These are phyloP conservation scores for Eimeria tenella DNA, from an alignment of 169 alveolate genomes.

Conservation along the genomic window DNA sequence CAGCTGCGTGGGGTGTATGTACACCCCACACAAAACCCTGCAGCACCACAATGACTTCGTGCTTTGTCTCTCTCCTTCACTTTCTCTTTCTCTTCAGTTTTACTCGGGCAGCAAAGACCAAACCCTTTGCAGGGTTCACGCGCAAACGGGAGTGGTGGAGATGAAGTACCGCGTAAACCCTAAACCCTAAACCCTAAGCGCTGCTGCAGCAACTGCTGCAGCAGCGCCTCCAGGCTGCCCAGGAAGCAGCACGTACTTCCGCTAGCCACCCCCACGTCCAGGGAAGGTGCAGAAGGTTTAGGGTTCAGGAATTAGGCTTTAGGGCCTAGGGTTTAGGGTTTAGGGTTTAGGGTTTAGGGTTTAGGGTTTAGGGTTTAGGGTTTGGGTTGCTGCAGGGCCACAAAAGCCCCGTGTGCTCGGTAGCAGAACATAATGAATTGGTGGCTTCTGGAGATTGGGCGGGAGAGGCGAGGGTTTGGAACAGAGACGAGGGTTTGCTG, in stretches of 20 bases:
- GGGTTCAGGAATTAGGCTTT: no score
- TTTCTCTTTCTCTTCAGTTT: slow-evolving; percentile 21
- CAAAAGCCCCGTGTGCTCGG: slow-evolving; percentile 26
- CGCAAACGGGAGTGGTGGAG: slow-evolving; percentile 19
- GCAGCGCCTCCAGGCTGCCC: background rate
- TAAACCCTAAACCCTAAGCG: slow-evolving; percentile 47
- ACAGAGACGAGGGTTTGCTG: background rate
- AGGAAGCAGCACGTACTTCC: background rate
- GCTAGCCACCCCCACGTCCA: no score
- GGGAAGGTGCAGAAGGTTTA: no score
- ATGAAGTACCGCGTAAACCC: slow-evolving; percentile 34
- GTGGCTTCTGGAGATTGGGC: slow-evolving; percentile 44
- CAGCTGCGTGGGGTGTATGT: slow-evolving; percentile 36
- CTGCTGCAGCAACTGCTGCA: background rate
- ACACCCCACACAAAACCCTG: slow-evolving; percentile 40
- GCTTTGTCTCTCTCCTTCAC: background rate
- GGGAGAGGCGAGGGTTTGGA: slow-evolving; percentile 63
- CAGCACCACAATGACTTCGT: slow-evolving; percentile 44
- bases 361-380: slow-evolving; percentile 43
- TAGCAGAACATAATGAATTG: background rate
- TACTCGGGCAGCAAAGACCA: slow-evolving; percentile 44
- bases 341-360: slow-evolving; percentile 35
- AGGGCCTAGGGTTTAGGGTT: background rate
- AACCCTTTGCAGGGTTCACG: slow-evolving; percentile 42
- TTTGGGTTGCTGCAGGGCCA: slow-evolving; percentile 25